Conservation (phyloP, 306 rosid species). For the Pyrus betulifolia region DNA sequence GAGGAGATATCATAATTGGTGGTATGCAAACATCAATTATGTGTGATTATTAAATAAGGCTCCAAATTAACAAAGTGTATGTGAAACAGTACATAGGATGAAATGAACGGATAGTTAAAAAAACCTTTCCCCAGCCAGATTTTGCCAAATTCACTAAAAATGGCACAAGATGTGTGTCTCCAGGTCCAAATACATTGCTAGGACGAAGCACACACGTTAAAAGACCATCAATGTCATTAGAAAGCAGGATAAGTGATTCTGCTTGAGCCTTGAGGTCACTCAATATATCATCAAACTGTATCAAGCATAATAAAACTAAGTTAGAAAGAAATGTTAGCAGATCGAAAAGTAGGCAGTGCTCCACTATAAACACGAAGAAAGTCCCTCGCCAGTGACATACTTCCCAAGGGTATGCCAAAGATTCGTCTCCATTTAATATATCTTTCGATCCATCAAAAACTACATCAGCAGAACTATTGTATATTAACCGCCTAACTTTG, state of each 20-base stretch:
- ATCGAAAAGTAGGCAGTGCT: slow-evolving; percentile 10
- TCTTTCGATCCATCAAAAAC: slow-evolving; percentile 61
- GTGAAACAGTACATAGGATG: background rate
- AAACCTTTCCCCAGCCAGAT: slow-evolving; percentile 75
- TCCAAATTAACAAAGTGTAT: background rate
- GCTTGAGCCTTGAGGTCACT: slow-evolving; percentile 86
- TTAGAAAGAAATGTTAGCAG: slow-evolving; percentile 10
- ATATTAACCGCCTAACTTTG: slow-evolving; percentile 65
- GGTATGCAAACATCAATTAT: background rate
- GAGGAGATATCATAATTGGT: background rate
- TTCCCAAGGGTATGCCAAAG: slow-evolving; percentile 55
- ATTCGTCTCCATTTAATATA: slow-evolving; percentile 41
- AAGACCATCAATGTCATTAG: slow-evolving; percentile 71
- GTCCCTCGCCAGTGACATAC: slow-evolving; percentile 39
- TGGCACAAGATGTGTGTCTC: slow-evolving; percentile 60
- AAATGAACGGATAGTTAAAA: slow-evolving; percentile 5
- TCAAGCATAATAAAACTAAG: slow-evolving; percentile 14
- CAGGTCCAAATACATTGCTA: slow-evolving; percentile 81
- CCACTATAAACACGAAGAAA: slow-evolving; percentile 1
- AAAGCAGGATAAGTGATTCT: slow-evolving; percentile 62
- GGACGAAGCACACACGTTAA: slow-evolving; percentile 89
- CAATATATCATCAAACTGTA: slow-evolving; percentile 54
- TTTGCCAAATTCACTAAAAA: slow-evolving; percentile 48
- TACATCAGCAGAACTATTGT: slow-evolving; percentile 80
- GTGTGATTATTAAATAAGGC: background rate